phyloP scores from a whole-genome alignment of 2,329 filamentous ascomycete species.

The Exophiala calicioides region DNA sequence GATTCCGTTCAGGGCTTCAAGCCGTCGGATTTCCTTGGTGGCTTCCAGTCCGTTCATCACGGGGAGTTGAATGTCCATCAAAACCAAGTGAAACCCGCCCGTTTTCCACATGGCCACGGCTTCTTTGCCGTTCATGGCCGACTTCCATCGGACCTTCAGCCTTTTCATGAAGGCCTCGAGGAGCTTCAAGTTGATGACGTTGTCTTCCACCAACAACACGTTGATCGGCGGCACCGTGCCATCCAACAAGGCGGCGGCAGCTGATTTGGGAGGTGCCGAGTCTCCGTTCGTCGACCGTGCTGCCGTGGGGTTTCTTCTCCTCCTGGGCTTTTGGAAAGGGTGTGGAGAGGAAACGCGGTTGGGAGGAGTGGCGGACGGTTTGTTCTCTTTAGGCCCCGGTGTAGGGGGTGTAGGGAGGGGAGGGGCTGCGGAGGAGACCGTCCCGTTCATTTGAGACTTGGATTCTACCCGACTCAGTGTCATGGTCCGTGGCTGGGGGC shows the following conservation, averaged over 20 bases:
- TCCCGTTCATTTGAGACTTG: conserved; percentile 44
- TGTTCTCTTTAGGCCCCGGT: conserved; percentile 48
- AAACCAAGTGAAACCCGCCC: conserved; percentile 90
- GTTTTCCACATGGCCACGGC: conserved; percentile 90
- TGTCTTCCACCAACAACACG: conserved; percentile 96
- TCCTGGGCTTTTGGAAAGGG: conserved; percentile 49
- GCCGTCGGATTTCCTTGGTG: conserved; percentile 86
- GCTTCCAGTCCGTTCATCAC: conserved; percentile 95
- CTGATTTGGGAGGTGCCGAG: conserved; percentile 35
- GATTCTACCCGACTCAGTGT: conserved; percentile 42
- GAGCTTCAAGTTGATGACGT: conserved; percentile 93
- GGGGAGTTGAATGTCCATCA: conserved; percentile 98
- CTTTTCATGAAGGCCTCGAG: conserved; percentile 95
- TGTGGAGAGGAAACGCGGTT: conserved; percentile 53
- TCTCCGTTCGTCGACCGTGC: conserved; percentile 32
- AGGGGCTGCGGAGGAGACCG: conserved; percentile 47
- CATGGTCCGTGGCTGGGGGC: too few species aligned
- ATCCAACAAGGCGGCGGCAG: conserved; percentile 68
- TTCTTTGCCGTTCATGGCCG: conserved; percentile 92
- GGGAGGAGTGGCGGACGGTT: conserved; percentile 48
- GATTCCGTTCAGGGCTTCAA: conserved; percentile 89
- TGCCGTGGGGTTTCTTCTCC: conserved; percentile 48
- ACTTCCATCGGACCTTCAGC: conserved; percentile 93
- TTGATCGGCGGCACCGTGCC: conserved; percentile 91
- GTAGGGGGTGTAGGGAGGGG: conserved; percentile 58